phyloP scores from a whole-genome alignment of 371 early-diverging fungal genomes.

The Mucor lusitanicus region DNA sequence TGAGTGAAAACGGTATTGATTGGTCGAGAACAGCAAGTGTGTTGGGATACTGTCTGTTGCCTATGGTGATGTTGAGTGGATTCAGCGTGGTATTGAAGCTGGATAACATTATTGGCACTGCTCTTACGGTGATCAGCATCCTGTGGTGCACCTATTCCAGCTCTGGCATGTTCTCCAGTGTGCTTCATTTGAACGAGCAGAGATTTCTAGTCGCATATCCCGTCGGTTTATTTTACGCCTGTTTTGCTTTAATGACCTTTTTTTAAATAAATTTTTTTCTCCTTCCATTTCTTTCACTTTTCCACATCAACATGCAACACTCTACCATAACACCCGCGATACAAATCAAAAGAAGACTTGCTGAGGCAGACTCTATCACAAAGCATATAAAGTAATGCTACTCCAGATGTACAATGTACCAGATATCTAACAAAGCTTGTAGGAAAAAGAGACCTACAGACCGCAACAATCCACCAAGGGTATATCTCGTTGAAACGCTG shows the following conservation, averaged over 20 bases:
- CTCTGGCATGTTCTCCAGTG: slow-evolving; percentile 94
- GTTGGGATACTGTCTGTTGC: slow-evolving; percentile 95
- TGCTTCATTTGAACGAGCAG: slow-evolving; percentile 91
- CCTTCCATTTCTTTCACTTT: background rate
- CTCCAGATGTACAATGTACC: background rate
- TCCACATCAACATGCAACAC: slow-evolving; percentile 8
- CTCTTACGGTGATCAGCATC: slow-evolving; percentile 71
- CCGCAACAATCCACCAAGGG: slow-evolving; percentile 59
- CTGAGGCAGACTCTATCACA: slow-evolving; percentile 33
- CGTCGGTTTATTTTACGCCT: slow-evolving; percentile 89
- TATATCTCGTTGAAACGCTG: slow-evolving; percentile 2
- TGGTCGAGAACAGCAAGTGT: slow-evolving; percentile 90
- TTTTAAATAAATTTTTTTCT: slow-evolving; percentile 56
- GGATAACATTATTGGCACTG: slow-evolving; percentile 59
- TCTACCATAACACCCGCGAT: slow-evolving; percentile 9
- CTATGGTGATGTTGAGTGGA: slow-evolving; percentile 87
- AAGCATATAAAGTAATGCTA: slow-evolving; percentile 46
- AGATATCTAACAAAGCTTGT: background rate
- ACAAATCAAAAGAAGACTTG: slow-evolving; percentile 48
- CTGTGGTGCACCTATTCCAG: slow-evolving; percentile 95
- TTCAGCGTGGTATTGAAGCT: slow-evolving; percentile 55
- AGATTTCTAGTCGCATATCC: slow-evolving; percentile 95
- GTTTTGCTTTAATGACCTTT: slow-evolving; percentile 94
- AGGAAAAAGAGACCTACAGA: slow-evolving; percentile 67
- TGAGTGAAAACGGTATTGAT: slow-evolving; percentile 90